Evolutionary conservation across 306 rosid genomes (phyloP).

Genomic region (Lathyrus sativus): DNA sequence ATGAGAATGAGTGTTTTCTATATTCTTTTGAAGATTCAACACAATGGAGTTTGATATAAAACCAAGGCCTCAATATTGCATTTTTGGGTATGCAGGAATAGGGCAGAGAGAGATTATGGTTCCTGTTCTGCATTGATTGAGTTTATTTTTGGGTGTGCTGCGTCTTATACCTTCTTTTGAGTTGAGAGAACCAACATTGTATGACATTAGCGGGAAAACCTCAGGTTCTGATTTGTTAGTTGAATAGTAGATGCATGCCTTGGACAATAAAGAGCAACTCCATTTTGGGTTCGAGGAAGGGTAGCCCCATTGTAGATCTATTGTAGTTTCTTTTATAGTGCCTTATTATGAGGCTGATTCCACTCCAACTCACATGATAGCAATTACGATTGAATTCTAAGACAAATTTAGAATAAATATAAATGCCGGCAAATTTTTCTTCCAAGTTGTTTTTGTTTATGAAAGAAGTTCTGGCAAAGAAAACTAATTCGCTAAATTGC

Average conservation of each 20-base stretch:
- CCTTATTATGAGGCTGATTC: background rate
- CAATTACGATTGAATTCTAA: background rate
- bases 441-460: background rate
- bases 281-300: background rate
- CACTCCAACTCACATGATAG: background rate
- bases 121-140: background rate
- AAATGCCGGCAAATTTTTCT: background rate
- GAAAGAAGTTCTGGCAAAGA: background rate
- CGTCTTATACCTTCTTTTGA: background rate
- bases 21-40: background rate
- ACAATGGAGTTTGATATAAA: background rate
- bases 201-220: background rate
- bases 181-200: constrained; percentile 6
- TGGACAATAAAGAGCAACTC: background rate
- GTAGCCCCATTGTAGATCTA: background rate
- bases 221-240: background rate
- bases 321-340: background rate
- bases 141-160: background rate
- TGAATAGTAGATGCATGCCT: background rate
- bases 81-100: background rate
- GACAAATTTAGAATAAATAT: background rate
- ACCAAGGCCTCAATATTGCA: background rate
- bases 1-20: background rate
- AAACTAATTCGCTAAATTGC: background rate
- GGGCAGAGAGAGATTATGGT: background rate